Evolutionary conservation across 768 basidiomycete genomes (phyloP).

Genomic region (Cyclocybe aegerita): DNA sequence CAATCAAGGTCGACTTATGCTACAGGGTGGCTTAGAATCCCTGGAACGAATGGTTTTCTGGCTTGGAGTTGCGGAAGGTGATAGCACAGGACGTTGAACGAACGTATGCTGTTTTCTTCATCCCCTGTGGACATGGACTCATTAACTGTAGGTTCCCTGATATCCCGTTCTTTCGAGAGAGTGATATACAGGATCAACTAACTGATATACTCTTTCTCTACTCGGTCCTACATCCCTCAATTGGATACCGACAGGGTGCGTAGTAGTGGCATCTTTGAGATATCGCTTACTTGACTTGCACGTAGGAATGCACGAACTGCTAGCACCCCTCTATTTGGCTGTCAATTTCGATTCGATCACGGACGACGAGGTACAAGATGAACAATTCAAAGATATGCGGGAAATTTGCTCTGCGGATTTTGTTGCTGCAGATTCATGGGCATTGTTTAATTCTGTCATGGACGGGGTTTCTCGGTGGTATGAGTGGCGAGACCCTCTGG

Average conservation of each 20-base stretch:
- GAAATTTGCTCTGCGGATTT: conserved; percentile 67
- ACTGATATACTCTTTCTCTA: conserved; percentile 89
- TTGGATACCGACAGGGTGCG: conserved; percentile 86
- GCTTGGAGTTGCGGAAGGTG: conserved; percentile 84
- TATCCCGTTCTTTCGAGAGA: conserved; percentile 81
- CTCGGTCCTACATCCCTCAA: conserved; percentile 71
- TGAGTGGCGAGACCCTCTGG: conserved; percentile 58
- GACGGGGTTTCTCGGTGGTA: conserved; percentile 74
- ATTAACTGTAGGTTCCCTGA: conserved; percentile 85
- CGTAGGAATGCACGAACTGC: conserved; percentile 93
- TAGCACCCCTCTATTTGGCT: conserved; percentile 84
- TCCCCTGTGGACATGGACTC: conserved; percentile 1
- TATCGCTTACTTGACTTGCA: neutral
- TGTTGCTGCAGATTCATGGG: conserved; percentile 87
- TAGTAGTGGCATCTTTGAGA: neutral
- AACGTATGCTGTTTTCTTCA: conserved; percentile 50
- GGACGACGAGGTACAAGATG: conserved; percentile 26
- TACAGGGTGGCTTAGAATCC: conserved; percentile 61
- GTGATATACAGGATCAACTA: conserved; percentile 72
- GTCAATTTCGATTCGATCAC: conserved; percentile 79
- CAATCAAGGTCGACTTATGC: neutral
- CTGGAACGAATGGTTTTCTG: conserved; percentile 92
- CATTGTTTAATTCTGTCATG: conserved; percentile 83
- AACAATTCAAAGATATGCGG: conserved; percentile 36
- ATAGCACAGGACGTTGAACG: conserved; percentile 95